Percentiles rank a stretch among this genome's conserved stretches.
These are phyloP conservation scores for Cyclotella sp. DNA, from an alignment of 108 stramenopile species.

Conservation along the genomic window DNA sequence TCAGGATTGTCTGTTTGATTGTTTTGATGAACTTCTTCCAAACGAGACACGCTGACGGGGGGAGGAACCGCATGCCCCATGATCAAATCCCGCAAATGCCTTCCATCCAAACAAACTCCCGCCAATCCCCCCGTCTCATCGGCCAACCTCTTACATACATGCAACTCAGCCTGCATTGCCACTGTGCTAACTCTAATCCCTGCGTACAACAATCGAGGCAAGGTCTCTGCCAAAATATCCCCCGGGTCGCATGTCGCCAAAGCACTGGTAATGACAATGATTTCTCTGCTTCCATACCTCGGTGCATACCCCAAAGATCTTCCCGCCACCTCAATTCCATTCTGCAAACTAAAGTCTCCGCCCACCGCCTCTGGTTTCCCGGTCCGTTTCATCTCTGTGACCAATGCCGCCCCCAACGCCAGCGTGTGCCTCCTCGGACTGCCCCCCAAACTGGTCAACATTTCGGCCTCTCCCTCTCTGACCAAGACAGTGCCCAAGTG, in stretches of 20 bases:
- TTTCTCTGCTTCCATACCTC: slow-evolving; percentile 83
- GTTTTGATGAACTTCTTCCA: neutral
- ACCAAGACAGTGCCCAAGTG: slow-evolving; percentile 79
- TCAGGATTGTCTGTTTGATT: slow-evolving; percentile 16
- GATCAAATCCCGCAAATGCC: slow-evolving; percentile 76
- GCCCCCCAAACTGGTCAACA: slow-evolving; percentile 70
- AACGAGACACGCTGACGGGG: slow-evolving; percentile 41
- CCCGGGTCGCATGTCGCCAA: slow-evolving; percentile 87
- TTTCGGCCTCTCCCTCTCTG: slow-evolving; percentile 83
- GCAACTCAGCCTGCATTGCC: slow-evolving; percentile 79
- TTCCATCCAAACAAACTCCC: slow-evolving; percentile 78
- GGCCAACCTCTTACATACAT: slow-evolving; percentile 81
- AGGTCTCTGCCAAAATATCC: slow-evolving; percentile 71
- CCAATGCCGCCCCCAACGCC: slow-evolving; percentile 62
- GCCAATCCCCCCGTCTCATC: slow-evolving; percentile 78
- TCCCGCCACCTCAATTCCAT: slow-evolving; percentile 91
- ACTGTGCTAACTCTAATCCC: slow-evolving; percentile 74
- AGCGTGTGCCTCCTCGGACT: slow-evolving; percentile 70
- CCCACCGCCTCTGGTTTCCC: slow-evolving; percentile 48
- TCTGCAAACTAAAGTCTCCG: slow-evolving; percentile 85
- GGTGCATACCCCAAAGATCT: slow-evolving; percentile 84
- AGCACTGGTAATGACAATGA: slow-evolving; percentile 73
- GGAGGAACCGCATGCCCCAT: slow-evolving; percentile 77
- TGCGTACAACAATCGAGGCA: slow-evolving; percentile 68
- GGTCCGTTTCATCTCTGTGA: slow-evolving; percentile 46